Evolutionary conservation across 2,329 filamentous ascomycete species (phyloP).

Genomic region (Colletotrichum shisoi): DNA sequence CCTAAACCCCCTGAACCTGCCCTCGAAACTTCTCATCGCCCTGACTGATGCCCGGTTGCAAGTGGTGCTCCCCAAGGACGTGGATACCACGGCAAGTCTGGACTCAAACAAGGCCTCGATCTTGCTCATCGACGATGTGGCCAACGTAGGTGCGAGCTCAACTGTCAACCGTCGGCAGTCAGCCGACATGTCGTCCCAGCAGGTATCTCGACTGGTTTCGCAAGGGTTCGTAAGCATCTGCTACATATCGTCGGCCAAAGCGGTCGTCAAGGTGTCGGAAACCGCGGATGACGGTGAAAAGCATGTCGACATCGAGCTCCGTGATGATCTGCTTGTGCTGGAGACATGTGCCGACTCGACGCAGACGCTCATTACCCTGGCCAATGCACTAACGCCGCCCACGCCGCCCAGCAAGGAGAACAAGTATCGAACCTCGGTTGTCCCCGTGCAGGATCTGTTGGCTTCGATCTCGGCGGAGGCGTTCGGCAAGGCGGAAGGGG

Average conservation of each 20-base stretch:
- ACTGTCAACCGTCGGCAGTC: slow-evolving; percentile 42
- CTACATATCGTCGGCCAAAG: slow-evolving; percentile 82
- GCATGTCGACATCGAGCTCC: slow-evolving; percentile 79
- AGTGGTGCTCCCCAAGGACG: slow-evolving; percentile 71
- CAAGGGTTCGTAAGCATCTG: slow-evolving; percentile 86
- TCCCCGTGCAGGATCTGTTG: slow-evolving; percentile 87
- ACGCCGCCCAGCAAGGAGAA: slow-evolving; percentile 80
- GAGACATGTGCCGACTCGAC: slow-evolving; percentile 98
- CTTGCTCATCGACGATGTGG: slow-evolving; percentile 80
- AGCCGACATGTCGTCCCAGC: slow-evolving; percentile 55
- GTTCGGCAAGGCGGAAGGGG: slow-evolving; percentile 69
- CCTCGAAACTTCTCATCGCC: slow-evolving; percentile 79
- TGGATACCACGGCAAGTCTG: slow-evolving; percentile 68
- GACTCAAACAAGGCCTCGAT: slow-evolving; percentile 82
- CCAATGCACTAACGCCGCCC: slow-evolving; percentile 83
- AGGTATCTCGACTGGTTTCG: slow-evolving; percentile 65
- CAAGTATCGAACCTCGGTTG: slow-evolving; percentile 86
- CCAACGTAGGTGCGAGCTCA: slow-evolving; percentile 42
- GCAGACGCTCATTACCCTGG: slow-evolving; percentile 82
- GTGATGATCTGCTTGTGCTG: slow-evolving; percentile 85
- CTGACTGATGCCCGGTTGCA: slow-evolving; percentile 79
- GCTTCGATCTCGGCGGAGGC: slow-evolving; percentile 90
- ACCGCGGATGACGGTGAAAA: slow-evolving; percentile 66
- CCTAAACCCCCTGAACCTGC: slow-evolving; percentile 78
- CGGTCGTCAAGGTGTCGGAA: slow-evolving; percentile 67